A percentile compares a stretch with the other conserved stretches of the same genome.
These are phyloP conservation scores for Hydrangea macrophylla DNA, from an alignment of 148 eudicot species.

Conservation along the genomic window DNA sequence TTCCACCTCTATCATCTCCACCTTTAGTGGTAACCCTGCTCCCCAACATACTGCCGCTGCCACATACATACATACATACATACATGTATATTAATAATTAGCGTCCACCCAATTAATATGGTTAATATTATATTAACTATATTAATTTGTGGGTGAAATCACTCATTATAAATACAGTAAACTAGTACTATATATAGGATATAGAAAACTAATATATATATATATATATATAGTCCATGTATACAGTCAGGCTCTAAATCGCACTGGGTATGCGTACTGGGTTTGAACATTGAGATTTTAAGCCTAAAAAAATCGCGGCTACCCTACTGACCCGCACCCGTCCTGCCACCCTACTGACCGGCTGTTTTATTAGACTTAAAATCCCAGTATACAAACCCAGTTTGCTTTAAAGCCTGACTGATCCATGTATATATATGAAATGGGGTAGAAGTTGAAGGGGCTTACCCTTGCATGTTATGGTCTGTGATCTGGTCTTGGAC, in stretches of 20 bases:
- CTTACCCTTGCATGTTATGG: constrained; percentile 26
- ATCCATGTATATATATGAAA: background rate
- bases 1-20: constrained; percentile 48
- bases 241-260: no score
- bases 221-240: no score
- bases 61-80: background rate
- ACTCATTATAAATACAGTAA: background rate
- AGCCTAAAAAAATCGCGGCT: no score
- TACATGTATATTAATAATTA: background rate
- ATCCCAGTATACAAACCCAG: background rate
- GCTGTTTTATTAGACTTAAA: no score
- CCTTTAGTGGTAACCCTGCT: constrained; percentile 20
- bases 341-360: no score
- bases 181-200: no score
- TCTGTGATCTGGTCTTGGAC: constrained; percentile 5
- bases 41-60: constrained; percentile 35
- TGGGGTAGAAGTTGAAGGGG: background rate
- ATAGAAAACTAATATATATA: no score
- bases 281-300: no score
- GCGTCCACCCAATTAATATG: no score
- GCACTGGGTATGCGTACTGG: no score
- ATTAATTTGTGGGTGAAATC: background rate
- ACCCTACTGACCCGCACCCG: no score
- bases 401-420: background rate
- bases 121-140: no score